Conservation (phyloP, 2,329 filamentous ascomycete species). For the Teratosphaeria viscida region DNA sequence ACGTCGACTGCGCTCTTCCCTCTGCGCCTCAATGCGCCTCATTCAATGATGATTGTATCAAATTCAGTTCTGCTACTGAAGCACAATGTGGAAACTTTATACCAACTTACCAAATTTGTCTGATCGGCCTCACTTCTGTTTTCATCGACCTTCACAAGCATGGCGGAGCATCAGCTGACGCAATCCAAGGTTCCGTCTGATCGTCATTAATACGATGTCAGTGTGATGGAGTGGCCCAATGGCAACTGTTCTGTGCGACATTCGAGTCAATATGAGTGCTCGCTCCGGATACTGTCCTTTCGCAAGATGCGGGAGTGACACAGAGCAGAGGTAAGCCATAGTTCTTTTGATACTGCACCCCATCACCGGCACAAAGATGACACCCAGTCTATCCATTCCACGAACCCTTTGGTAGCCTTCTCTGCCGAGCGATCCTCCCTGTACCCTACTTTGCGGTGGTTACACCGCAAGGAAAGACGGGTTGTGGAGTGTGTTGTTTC, state of each 20-base stretch:
- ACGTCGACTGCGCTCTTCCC: background rate
- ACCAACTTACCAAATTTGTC: slow-evolving; percentile 28
- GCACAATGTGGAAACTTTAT: slow-evolving; percentile 25
- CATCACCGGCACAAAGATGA: slow-evolving; percentile 21
- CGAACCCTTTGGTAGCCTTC: slow-evolving; percentile 25
- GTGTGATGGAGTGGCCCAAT: background rate
- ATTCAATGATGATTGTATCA: slow-evolving; percentile 29
- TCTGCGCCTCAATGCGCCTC: background rate
- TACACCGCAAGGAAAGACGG: slow-evolving; percentile 24
- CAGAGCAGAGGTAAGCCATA: background rate
- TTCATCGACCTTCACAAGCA: background rate
- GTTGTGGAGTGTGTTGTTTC: slow-evolving; percentile 31
- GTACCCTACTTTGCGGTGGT: slow-evolving; percentile 25
- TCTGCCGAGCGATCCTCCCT: slow-evolving; percentile 26
- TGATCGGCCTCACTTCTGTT: slow-evolving; percentile 15
- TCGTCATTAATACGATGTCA: background rate
- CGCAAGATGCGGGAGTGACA: background rate
- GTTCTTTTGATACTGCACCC: background rate
- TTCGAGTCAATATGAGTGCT: background rate
- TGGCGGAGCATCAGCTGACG: background rate
- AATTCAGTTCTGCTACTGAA: slow-evolving; percentile 33
- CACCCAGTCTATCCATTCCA: slow-evolving; percentile 32
- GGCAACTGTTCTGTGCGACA: background rate
- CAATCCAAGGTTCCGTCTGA: background rate
- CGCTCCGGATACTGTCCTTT: background rate